Conservation (phyloP, 768 basidiomycete genomes). For the Calvatia gigantea region DNA sequence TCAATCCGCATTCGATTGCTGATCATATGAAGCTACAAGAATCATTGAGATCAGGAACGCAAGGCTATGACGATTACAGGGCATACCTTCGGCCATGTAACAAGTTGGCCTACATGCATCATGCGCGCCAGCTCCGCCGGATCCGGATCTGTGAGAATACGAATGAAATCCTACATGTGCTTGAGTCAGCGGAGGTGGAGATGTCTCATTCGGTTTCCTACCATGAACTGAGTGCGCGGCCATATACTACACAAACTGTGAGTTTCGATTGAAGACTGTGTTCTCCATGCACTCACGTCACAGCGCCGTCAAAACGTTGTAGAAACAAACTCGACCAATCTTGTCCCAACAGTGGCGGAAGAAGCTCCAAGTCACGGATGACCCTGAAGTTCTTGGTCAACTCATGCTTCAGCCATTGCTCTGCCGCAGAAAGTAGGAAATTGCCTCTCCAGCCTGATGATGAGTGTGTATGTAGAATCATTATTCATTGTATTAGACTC, state of each 20-base stretch:
- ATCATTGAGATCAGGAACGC: background rate
- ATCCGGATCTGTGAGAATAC: conserved; percentile 82
- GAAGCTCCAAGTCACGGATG: conserved; percentile 92
- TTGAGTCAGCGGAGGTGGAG: background rate
- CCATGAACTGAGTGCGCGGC: conserved; percentile 79
- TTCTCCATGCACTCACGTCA: conserved; percentile 60
- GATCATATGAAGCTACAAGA: conserved; percentile 81
- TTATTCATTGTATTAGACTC: background rate
- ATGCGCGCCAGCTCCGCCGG: conserved; percentile 77
- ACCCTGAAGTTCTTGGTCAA: conserved; percentile 97
- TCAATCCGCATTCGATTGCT: conserved; percentile 87
- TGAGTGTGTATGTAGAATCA: conserved; percentile 18
- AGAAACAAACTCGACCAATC: conserved; percentile 98
- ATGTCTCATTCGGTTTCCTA: conserved; percentile 24
- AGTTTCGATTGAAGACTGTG: background rate
- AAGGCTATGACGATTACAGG: background rate
- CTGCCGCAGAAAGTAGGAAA: conserved; percentile 85
- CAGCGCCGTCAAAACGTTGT: conserved; percentile 86
- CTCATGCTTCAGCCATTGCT: conserved; percentile 94
- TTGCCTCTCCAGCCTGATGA: conserved; percentile 88
- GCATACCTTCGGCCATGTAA: conserved; percentile 94
- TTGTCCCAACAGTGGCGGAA: conserved; percentile 88
- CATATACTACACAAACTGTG: conserved; percentile 53
- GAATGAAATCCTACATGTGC: conserved; percentile 69
- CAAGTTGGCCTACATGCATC: conserved; percentile 82